Percentiles rank a stretch among this genome's conserved stretches.
Conservation (phyloP, 208 protist species). For the Wallacemonas sp. region DNA sequence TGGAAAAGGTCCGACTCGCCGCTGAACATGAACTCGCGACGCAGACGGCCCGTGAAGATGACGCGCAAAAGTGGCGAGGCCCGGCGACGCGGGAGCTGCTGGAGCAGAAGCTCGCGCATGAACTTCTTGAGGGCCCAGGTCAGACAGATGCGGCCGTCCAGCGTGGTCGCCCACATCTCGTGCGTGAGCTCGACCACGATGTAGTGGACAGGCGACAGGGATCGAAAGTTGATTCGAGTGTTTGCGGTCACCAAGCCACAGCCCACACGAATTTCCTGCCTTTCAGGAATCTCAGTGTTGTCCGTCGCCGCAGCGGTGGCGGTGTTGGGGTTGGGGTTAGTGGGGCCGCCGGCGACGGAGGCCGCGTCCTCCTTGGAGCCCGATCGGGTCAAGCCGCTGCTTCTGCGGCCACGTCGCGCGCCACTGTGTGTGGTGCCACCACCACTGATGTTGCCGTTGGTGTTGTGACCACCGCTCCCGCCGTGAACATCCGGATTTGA, state of each 20-base stretch:
- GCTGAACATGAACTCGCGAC: constrained; percentile 45
- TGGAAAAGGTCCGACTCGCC: constrained; percentile 69
- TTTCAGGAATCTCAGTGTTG: background rate
- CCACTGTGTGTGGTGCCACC: background rate
- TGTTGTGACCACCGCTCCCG: background rate
- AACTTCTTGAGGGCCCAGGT: constrained; percentile 81
- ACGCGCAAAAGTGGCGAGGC: constrained; percentile 70
- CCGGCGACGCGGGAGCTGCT: constrained; percentile 68
- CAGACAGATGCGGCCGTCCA: constrained; percentile 74
- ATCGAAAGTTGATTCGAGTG: constrained; percentile 80
- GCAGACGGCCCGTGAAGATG: constrained; percentile 70
- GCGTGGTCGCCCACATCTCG: constrained; percentile 85
- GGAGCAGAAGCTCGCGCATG: constrained; percentile 62
- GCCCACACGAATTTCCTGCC: constrained; percentile 36
- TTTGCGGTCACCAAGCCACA: constrained; percentile 68
- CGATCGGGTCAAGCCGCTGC: background rate
- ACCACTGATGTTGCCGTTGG: background rate
- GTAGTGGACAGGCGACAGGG: constrained; percentile 78
- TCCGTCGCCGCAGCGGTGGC: background rate
- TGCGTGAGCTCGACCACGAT: constrained; percentile 72
- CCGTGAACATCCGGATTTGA: constrained; percentile 2
- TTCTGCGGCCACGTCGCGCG: background rate
- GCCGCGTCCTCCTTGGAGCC: constrained; percentile 6
- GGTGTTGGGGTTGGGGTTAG: background rate
- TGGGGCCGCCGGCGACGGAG: background rate